Conservation (phyloP, 495 filamentous ascomycete genomes). For the Aspergillus bertholletiae region DNA sequence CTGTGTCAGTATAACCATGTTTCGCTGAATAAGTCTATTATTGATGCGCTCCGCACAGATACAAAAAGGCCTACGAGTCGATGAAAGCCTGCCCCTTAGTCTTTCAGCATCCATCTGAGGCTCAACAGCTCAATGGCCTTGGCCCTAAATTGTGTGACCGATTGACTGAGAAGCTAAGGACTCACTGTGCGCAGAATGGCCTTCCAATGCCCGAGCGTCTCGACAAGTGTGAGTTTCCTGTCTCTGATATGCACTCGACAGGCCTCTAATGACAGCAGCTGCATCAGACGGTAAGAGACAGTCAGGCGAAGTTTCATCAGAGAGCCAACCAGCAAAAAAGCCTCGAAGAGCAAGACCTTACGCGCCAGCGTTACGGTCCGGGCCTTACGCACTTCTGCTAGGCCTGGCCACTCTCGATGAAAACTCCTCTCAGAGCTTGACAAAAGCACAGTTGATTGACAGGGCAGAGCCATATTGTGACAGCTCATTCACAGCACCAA, state of each 20-base stretch:
- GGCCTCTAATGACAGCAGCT: conserved; percentile 12
- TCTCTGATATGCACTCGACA: background rate
- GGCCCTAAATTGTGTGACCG: conserved; percentile 68
- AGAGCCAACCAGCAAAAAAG: conserved; percentile 56
- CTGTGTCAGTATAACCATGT: conserved; percentile 39
- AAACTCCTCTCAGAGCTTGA: conserved; percentile 51
- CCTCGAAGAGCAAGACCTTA: conserved; percentile 64
- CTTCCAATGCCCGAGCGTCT: conserved; percentile 64
- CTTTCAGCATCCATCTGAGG: conserved; percentile 72
- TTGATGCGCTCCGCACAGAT: conserved; percentile 38
- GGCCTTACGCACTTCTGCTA: conserved; percentile 70
- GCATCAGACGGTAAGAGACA: conserved; percentile 37
- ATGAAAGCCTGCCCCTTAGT: conserved; percentile 73
- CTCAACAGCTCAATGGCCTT: conserved; percentile 68
- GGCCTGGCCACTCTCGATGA: conserved; percentile 61
- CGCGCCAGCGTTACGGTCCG: conserved; percentile 67
- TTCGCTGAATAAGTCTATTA: background rate
- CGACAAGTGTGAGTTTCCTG: conserved; percentile 27
- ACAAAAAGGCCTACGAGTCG: conserved; percentile 78
- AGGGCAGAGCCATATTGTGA: conserved; percentile 71
- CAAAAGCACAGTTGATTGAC: conserved; percentile 66
- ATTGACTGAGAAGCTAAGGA: conserved; percentile 64
- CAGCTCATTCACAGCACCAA: conserved; percentile 66
- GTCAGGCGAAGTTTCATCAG: conserved; percentile 35
- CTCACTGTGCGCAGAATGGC: conserved; percentile 65